Evolutionary conservation across 257 asterid species (phyloP).

Genomic region (Nyctanthes arbortristis): DNA sequence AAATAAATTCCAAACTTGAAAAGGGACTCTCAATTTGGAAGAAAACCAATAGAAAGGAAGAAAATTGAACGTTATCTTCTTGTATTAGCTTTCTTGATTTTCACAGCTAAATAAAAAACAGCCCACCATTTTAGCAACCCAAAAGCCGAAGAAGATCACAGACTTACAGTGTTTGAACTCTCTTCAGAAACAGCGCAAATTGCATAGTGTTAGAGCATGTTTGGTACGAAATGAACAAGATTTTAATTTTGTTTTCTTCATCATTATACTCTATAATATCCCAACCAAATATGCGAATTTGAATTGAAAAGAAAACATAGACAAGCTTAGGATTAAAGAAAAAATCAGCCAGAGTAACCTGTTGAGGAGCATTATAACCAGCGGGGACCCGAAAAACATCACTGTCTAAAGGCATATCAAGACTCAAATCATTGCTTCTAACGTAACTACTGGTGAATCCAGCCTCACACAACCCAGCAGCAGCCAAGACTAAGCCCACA

Average conservation of each 20-base stretch:
- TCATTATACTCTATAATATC: background rate
- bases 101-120: background rate
- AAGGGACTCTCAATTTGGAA: background rate
- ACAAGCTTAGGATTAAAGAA: background rate
- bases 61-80: background rate
- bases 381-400: slow-evolving; percentile 58
- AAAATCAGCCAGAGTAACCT: slow-evolving; percentile 28
- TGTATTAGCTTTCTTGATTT: background rate
- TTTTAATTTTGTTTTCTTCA: background rate
- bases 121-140: background rate
- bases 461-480: slow-evolving; percentile 29
- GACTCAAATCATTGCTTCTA: slow-evolving; percentile 33
- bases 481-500: slow-evolving; percentile 21
- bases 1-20: too few species aligned
- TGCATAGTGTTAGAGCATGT: too few species aligned
- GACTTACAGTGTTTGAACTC: too few species aligned
- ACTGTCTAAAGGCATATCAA: slow-evolving; percentile 65
- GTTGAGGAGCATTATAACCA: slow-evolving; percentile 69
- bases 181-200: background rate
- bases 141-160: background rate
- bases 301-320: background rate
- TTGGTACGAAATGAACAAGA: too few species aligned
- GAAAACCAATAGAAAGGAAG: background rate
- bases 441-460: slow-evolving; percentile 47
- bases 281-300: background rate